Percentiles rank a stretch among this genome's conserved stretches.
Conservation (phyloP, 2,329 filamentous ascomycete species). For the Fusarium ramigenum region DNA sequence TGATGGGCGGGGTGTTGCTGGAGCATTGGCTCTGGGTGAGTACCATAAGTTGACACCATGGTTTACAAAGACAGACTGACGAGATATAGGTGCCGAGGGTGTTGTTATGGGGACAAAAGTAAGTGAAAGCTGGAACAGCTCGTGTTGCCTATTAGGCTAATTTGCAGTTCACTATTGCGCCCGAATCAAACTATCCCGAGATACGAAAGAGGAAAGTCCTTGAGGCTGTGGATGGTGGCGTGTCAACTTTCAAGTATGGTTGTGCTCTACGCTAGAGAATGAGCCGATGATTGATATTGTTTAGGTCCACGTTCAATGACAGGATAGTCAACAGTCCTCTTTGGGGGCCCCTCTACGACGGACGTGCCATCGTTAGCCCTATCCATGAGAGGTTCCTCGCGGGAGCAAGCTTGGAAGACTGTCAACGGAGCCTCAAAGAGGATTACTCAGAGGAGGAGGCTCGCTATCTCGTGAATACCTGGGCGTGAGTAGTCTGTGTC, state of each 20-base stretch:
- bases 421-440: constrained; percentile 50
- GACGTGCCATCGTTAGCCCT: constrained; percentile 52
- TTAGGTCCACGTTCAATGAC: constrained; percentile 55
- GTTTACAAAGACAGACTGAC: neutral
- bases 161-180: constrained; percentile 54
- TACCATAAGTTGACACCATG: neutral
- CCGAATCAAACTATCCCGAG: constrained; percentile 55
- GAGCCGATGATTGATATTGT: neutral
- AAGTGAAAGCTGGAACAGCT: constrained; percentile 15
- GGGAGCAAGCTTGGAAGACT: constrained; percentile 55
- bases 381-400: constrained; percentile 53
- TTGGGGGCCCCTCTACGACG: constrained; percentile 57
- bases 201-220: constrained; percentile 54
- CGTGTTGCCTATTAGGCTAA: neutral
- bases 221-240: constrained; percentile 54
- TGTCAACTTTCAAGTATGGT: constrained; percentile 56
- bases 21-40: constrained; percentile 63
- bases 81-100: constrained; percentile 52
- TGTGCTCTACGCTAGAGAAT: neutral
- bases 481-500: constrained; percentile 47
- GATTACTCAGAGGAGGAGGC: constrained; percentile 49
- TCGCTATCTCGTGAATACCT: constrained; percentile 48
- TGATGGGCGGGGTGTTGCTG: constrained; percentile 64
- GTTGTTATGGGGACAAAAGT: constrained; percentile 56
- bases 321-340: constrained; percentile 49